phyloP scores from a whole-genome alignment of 1,284 basidiomycete genomes.

The Puccinia polysora region DNA sequence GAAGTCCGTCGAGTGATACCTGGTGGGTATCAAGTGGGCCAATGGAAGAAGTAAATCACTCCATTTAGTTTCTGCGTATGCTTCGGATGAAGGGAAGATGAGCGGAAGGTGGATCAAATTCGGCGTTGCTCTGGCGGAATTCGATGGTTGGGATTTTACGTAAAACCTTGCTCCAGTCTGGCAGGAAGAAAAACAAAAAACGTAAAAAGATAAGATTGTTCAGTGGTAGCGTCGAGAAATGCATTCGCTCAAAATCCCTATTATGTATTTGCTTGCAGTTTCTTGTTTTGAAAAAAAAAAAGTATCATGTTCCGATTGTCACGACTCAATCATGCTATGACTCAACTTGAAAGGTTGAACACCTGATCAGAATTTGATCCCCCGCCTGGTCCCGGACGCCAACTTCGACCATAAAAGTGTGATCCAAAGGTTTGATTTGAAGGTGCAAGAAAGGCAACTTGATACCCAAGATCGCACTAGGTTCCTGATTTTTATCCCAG shows the following conservation, averaged over 20 bases:
- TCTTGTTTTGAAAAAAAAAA: neutral
- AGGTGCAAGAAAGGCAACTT: slow-evolving; percentile 30
- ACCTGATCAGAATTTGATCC: slow-evolving; percentile 18
- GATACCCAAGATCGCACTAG: slow-evolving; percentile 6
- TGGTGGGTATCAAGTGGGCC: slow-evolving; percentile 3
- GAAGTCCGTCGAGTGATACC: slow-evolving; percentile 11
- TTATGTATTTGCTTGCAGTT: neutral
- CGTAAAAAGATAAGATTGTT: neutral
- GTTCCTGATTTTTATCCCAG: neutral
- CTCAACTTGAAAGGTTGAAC: slow-evolving; percentile 38
- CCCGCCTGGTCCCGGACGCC: slow-evolving; percentile 2
- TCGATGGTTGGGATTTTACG: neutral
- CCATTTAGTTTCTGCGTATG: slow-evolving; percentile 25
- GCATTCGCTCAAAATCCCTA: neutral
- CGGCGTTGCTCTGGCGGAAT: neutral
- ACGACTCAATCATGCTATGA: neutral
- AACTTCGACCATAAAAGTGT: slow-evolving; percentile 31
- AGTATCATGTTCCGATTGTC: too few species aligned
- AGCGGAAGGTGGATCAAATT: slow-evolving; percentile 11
- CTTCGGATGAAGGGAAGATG: neutral
- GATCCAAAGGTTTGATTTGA: slow-evolving; percentile 30
- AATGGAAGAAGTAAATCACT: slow-evolving; percentile 19
- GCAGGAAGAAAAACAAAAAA: neutral
- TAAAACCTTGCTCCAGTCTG: slow-evolving; percentile 16
- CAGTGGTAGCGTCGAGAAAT: neutral